These are phyloP conservation scores for Marsdenia floribunda DNA, from an alignment of 257 asterid genomes.

Conservation along the genomic window DNA sequence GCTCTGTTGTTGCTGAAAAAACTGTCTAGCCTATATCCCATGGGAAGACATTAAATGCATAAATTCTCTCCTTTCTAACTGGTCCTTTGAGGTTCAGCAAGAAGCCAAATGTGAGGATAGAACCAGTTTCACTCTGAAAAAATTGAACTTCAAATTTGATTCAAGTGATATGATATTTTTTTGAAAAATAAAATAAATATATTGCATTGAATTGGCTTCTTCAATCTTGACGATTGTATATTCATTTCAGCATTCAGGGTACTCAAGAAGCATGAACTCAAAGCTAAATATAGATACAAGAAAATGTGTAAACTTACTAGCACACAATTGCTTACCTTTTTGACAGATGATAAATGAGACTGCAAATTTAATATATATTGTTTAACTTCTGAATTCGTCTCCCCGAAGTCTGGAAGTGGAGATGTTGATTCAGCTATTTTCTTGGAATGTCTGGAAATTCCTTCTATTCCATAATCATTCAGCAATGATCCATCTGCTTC, in stretches of 20 bases:
- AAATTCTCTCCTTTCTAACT: not conserved
- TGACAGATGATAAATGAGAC: conserved; percentile 56
- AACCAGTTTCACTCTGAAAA: not conserved
- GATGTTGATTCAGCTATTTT: conserved; percentile 32
- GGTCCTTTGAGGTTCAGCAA: not conserved
- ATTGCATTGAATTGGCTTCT: no score
- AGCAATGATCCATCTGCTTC: conserved; percentile 32
- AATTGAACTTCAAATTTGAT: no score
- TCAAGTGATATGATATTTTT: no score
- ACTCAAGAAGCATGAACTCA: not conserved
- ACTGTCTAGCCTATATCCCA: not conserved
- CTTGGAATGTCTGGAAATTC: conserved; percentile 33
- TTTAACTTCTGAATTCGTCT: conserved; percentile 76
- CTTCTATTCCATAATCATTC: conserved; percentile 21
- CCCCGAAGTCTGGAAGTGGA: conserved; percentile 56
- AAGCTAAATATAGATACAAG: not conserved
- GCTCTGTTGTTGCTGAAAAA: not conserved
- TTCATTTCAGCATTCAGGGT: not conserved
- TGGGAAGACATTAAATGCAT: not conserved
- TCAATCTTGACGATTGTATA: no score
- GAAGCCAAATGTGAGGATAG: not conserved
- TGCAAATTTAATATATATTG: conserved; percentile 57
- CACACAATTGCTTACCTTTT: conserved; percentile 44
- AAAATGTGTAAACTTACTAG: no score
- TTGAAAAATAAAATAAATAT: no score